phyloP scores from a whole-genome alignment of 371 early-diverging fungal species.

The Coemansia sp. region DNA sequence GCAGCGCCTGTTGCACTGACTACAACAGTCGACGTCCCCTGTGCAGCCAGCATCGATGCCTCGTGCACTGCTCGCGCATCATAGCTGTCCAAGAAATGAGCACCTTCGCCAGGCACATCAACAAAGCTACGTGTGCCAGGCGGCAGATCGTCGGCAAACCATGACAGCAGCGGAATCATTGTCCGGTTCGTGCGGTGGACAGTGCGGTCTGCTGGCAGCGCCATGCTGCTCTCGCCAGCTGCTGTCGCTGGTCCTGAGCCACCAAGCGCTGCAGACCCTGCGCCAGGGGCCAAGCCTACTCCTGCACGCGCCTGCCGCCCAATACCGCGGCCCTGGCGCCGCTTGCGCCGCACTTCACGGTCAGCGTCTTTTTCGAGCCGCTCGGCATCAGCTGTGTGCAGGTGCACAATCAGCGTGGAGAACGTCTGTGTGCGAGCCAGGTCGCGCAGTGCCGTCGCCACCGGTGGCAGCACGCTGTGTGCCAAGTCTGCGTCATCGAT shows the following conservation, averaged over 20 bases:
- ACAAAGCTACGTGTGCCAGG: slow-evolving; percentile 47
- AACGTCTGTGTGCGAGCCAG: slow-evolving; percentile 58
- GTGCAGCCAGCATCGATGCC: slow-evolving; percentile 7
- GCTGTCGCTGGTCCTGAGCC: slow-evolving; percentile 66
- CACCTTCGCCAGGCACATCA: slow-evolving; percentile 42
- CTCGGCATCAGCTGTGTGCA: slow-evolving; percentile 74
- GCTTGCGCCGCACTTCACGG: slow-evolving; percentile 74
- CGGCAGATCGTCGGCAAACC: slow-evolving; percentile 50
- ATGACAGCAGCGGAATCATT: slow-evolving; percentile 40
- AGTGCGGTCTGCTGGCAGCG: slow-evolving; percentile 36
- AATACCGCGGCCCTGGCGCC: slow-evolving; percentile 72
- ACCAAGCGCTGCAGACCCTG: slow-evolving; percentile 8
- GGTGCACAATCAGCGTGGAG: slow-evolving; percentile 65
- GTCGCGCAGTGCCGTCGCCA: slow-evolving; percentile 58
- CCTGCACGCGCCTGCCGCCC: slow-evolving; percentile 43
- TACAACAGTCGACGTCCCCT: neutral
- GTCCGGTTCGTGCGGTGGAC: slow-evolving; percentile 47
- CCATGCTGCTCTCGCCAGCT: neutral
- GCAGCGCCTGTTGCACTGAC: neutral
- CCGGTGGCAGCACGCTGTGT: slow-evolving; percentile 66
- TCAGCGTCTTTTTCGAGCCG: slow-evolving; percentile 79
- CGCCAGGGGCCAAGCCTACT: neutral
- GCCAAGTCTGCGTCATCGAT: slow-evolving; percentile 77
- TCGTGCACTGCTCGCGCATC: slow-evolving; percentile 38
- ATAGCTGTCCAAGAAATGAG: slow-evolving; percentile 45